Conservation (phyloP, 139 green algal species). For the Haematococcus lacustris region DNA sequence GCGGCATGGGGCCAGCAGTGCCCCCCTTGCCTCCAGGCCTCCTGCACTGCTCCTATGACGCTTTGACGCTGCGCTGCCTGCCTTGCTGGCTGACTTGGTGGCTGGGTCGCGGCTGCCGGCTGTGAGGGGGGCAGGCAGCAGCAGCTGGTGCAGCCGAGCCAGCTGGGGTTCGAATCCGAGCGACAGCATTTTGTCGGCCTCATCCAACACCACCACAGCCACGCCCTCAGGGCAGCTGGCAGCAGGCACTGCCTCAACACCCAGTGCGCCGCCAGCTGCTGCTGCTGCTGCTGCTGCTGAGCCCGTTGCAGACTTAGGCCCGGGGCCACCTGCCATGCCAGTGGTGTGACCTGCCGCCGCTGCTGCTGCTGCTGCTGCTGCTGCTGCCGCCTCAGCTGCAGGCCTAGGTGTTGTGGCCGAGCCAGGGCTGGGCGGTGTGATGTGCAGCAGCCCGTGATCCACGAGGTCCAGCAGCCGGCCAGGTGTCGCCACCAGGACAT, state of each 20-base stretch:
- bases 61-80: too few species aligned
- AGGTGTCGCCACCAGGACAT: conserved; percentile 76
- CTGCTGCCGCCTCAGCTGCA: not conserved
- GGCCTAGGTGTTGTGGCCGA: conserved; percentile 6
- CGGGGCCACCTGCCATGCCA: too few species aligned
- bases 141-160: conserved; percentile 40
- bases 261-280: not conserved
- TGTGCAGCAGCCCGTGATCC: conserved; percentile 34
- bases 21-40: not conserved
- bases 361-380: too few species aligned
- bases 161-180: conserved; percentile 74
- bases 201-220: conserved; percentile 67
- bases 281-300: not conserved
- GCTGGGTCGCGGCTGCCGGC: not conserved
- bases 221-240: not conserved
- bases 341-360: conserved; percentile 10
- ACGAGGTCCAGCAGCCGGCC: conserved; percentile 76
- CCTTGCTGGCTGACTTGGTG: conserved; percentile 1
- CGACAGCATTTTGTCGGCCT: conserved; percentile 85
- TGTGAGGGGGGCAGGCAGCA: conserved; percentile 27
- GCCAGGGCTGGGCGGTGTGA: conserved; percentile 18
- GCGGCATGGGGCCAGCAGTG: too few species aligned
- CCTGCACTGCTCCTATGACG: too few species aligned
- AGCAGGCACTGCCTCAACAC: not conserved
- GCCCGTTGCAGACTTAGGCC: not conserved